phyloP scores from a whole-genome alignment of 495 filamentous ascomycete species.

The Aspergillus bertholletiae region DNA sequence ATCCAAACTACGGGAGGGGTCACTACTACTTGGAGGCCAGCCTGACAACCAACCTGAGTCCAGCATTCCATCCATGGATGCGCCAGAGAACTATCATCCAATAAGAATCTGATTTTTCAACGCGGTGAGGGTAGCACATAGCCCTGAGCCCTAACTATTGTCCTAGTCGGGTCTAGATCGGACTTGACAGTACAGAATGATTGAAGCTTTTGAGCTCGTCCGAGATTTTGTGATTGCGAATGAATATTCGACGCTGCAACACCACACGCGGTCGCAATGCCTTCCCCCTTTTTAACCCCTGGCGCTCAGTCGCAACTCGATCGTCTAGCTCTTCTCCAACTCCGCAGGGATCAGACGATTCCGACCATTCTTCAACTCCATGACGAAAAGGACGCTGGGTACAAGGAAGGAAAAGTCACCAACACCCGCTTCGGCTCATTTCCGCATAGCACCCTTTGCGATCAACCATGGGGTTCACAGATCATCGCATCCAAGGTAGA shows the following conservation, averaged over 20 bases:
- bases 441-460: constrained; percentile 81
- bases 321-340: constrained; percentile 71
- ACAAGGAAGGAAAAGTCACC: constrained; percentile 75
- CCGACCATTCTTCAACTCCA: constrained; percentile 66
- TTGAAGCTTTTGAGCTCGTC: constrained; percentile 1
- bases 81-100: constrained; percentile 8
- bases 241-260: neutral
- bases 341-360: constrained; percentile 75
- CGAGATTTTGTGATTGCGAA: constrained; percentile 2
- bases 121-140: constrained; percentile 16
- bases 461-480: constrained; percentile 85
- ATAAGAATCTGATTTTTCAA: constrained; percentile 17
- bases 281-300: constrained; percentile 72
- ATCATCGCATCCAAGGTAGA: constrained; percentile 86
- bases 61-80: neutral
- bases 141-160: constrained; percentile 36
- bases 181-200: neutral
- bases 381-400: constrained; percentile 61
- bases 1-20: constrained; percentile 18
- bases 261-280: constrained; percentile 21
- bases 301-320: constrained; percentile 51
- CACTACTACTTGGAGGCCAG: neutral
- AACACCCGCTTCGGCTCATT: constrained; percentile 96
- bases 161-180: constrained; percentile 17
- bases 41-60: neutral